Evolutionary conservation across 306 rosid genomes (phyloP), one percentile per base, ranked within the genome.

Genomic region (Acacia melanoxylon): DNA sequence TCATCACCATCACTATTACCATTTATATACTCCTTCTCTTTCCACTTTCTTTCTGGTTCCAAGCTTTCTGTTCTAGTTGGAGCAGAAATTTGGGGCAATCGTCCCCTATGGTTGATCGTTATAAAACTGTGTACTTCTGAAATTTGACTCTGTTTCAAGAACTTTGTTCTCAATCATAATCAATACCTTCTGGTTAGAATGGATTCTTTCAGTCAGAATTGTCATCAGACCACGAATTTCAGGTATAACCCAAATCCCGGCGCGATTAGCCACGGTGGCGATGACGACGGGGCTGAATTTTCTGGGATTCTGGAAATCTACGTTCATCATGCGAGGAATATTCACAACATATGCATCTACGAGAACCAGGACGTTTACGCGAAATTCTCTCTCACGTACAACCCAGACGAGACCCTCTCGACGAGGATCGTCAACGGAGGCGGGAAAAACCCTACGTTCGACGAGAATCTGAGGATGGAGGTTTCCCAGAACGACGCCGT

Each of bases 301-400:
- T 84, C 89, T 1, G 91, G 94, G 81, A 80, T 86, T 79, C 97
- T 94, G 54, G 98, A 94, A 48, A 86, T 94, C 73, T 91, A 70
- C 89, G 97, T 92, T 75, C 98, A 91, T 76, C 90, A 94, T 86
- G 98, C 98, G 80, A 88, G 91, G 81, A 91, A 94, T 80, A 93
- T 94, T 82, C 98, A 92, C 81, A 94, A 92, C 88, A 91, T 92
- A 79, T 94, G 98, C 80, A 94, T 94, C 85, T 94, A 94, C 73
- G 97, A 94, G n/a, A 86, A 94, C 17, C 98, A 94, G 73, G 98
- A 94, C 86, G 97, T 94, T 49, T 94, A 92, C 84, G 97, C 98
- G 42, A 94, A 94, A 73, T 91, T 94, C 75, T 94, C 98, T 49
- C 92, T 94, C 25, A 94, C 98, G 8, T 91, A 87, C 86, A 88